phyloP scores from a whole-genome alignment of 306 rosid species.

The Quercus cerris region DNA sequence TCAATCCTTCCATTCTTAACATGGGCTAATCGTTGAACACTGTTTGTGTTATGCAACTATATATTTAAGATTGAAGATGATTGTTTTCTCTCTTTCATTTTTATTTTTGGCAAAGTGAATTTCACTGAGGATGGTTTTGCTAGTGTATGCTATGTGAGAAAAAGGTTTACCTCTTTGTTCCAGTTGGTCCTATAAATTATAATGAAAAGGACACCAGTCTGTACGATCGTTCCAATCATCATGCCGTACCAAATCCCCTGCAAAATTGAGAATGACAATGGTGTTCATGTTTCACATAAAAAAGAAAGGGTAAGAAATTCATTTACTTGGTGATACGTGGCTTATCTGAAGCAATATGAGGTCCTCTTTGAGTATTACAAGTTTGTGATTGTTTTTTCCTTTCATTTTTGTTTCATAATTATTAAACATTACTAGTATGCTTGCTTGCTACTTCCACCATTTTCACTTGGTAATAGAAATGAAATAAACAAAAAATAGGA shows the following conservation, averaged over 20 bases:
- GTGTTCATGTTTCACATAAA: not conserved
- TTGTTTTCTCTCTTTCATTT: not conserved
- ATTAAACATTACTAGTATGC: too few relatives aligned
- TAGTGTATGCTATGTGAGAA: not conserved
- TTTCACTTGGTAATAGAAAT: not conserved
- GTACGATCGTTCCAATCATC: constrained; percentile 62
- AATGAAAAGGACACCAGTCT: constrained; percentile 51
- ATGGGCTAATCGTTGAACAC: not conserved
- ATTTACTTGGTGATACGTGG: not conserved
- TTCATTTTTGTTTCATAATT: too few relatives aligned
- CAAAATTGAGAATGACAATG: not conserved
- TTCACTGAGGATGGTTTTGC: too few relatives aligned
- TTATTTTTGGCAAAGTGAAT: too few relatives aligned
- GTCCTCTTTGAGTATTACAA: not conserved
- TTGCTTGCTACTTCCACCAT: too few relatives aligned
- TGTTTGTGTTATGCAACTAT: not conserved
- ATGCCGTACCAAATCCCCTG: constrained; percentile 87
- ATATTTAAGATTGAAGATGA: not conserved
- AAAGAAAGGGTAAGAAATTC: too few relatives aligned
- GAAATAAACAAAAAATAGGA: not conserved
- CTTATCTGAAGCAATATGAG: not conserved
- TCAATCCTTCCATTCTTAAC: not conserved
- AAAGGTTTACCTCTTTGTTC: constrained; percentile 54
- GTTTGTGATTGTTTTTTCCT: too few relatives aligned
- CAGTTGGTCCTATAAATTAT: constrained; percentile 70